Evolutionary conservation across 2,329 filamentous ascomycete genomes (phyloP).

Genomic region (Penicillium verrucosum): DNA sequence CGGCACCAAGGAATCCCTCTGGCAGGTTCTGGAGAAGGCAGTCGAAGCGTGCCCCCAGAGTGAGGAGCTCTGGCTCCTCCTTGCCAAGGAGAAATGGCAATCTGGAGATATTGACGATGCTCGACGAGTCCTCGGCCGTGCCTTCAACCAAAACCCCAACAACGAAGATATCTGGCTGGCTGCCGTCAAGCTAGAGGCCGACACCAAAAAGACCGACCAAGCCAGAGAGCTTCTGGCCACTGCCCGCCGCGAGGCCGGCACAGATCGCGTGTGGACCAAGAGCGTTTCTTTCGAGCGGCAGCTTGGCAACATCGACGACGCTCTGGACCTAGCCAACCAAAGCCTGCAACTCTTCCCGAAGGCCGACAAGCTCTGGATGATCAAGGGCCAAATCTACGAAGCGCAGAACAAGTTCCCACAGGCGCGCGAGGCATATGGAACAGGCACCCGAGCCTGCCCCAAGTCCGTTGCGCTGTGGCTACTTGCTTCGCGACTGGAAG

Average conservation of each 20-base stretch:
- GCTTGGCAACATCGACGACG: constrained; percentile 71
- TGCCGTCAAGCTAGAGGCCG: constrained; percentile 92
- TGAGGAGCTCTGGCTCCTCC: constrained; percentile 91
- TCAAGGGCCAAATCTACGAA: constrained; percentile 98
- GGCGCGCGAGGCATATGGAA: constrained; percentile 83
- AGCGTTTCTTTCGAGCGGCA: constrained; percentile 91
- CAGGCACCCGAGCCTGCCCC: constrained; percentile 82
- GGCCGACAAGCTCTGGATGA: constrained; percentile 91
- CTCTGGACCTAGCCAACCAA: constrained; percentile 82
- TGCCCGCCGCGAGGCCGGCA: constrained; percentile 83
- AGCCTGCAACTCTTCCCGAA: constrained; percentile 82
- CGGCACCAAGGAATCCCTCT: constrained; percentile 76
- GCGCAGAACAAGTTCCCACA: constrained; percentile 72
- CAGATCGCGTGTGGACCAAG: constrained; percentile 96
- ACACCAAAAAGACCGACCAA: constrained; percentile 76
- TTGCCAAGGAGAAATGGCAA: constrained; percentile 92
- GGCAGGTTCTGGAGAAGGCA: constrained; percentile 83
- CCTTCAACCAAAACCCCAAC: constrained; percentile 92
- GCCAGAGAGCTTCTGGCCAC: constrained; percentile 77
- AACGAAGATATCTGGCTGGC: constrained; percentile 98
- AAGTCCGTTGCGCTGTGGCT: constrained; percentile 86
- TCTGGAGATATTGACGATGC: constrained; percentile 84
- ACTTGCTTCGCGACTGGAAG: constrained; percentile 82
- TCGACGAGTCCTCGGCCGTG: constrained; percentile 76
- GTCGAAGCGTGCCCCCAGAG: constrained; percentile 90